These are phyloP conservation scores for Xylariaceae sp. DNA, from an alignment of 2,329 filamentous ascomycete species.

Conservation along the genomic window DNA sequence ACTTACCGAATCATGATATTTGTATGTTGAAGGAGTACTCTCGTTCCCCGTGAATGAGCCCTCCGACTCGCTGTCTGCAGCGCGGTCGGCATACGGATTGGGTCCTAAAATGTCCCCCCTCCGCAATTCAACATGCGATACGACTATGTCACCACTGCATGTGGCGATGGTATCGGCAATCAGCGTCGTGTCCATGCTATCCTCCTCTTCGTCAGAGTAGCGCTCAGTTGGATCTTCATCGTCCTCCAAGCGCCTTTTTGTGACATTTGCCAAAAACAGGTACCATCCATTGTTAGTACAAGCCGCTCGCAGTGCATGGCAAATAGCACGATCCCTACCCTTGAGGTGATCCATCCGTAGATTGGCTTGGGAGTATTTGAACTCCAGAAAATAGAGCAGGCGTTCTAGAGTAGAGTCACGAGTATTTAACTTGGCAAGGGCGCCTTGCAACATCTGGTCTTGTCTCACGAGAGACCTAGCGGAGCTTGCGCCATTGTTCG, in stretches of 20 bases:
- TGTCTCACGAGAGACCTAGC: slow-evolving; percentile 1
- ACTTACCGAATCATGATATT: slow-evolving; percentile 14
- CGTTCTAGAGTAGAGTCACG: neutral
- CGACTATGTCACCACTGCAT: slow-evolving; percentile 1
- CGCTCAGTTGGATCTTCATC: neutral
- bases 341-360: slow-evolving; percentile 9
- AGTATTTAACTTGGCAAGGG: neutral
- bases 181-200: neutral
- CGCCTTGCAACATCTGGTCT: neutral
- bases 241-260: neutral
- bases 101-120: slow-evolving; percentile 6
- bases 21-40: slow-evolving; percentile 3
- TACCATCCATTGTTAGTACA: slow-evolving; percentile 4
- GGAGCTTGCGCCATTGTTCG: neutral
- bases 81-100: neutral
- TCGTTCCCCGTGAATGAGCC: slow-evolving; percentile 9
- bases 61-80: slow-evolving; percentile 10
- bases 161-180: slow-evolving; percentile 9
- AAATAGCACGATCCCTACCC: slow-evolving; percentile 11
- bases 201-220: neutral
- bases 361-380: slow-evolving; percentile 8
- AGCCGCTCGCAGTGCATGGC: neutral
- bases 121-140: neutral
- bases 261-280: slow-evolving; percentile 11
- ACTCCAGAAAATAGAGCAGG: slow-evolving; percentile 8